Percentiles rank a stretch among this genome's conserved stretches.
phyloP scores from a whole-genome alignment of 305 asterid species.

The Rubia tinctorum region DNA sequence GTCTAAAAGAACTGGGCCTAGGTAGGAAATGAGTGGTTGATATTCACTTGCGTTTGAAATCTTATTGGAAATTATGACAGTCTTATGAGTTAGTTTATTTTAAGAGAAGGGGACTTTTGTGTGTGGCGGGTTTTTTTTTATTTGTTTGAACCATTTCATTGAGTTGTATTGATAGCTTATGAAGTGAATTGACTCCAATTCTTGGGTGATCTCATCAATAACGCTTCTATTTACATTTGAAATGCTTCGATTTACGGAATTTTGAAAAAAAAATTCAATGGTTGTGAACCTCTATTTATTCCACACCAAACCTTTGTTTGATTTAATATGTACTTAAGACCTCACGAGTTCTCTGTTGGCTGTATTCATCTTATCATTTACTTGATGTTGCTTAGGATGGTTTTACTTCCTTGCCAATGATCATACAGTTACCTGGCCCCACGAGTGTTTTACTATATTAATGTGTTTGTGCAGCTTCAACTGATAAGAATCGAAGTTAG shows the following conservation, averaged over 20 bases:
- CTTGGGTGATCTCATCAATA: neutral
- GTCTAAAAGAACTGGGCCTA: neutral
- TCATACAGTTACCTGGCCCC: neutral
- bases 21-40: neutral
- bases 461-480: constrained; percentile 59
- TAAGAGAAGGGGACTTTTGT: neutral
- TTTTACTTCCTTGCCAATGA: neutral
- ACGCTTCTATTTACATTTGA: neutral
- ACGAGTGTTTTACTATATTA: neutral
- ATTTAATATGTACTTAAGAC: neutral
- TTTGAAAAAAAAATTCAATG: no score
- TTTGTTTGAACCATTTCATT: neutral
- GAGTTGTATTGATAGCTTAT: neutral
- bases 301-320: neutral
- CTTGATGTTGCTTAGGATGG: neutral
- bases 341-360: neutral
- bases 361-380: neutral
- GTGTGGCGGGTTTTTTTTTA: neutral
- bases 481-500: constrained; percentile 79
- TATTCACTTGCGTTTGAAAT: neutral
- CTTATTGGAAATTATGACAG: neutral
- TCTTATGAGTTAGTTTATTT: neutral
- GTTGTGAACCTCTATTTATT: neutral
- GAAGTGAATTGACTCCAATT: neutral
- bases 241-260: no score